Evolutionary conservation across 2,329 filamentous ascomycete species (phyloP).

Genomic region (Sclerotinia sclerotiorum): DNA sequence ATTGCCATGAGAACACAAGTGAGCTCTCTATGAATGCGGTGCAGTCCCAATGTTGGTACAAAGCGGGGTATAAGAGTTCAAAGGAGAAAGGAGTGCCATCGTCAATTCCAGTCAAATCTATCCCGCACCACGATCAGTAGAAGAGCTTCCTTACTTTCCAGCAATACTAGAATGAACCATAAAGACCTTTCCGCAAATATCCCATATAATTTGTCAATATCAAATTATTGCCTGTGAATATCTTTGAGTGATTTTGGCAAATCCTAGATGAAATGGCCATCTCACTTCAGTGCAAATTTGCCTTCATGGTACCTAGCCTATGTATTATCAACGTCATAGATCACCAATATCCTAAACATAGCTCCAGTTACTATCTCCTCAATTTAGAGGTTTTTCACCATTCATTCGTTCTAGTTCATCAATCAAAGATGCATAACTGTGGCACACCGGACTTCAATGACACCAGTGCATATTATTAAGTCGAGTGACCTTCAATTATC

Average conservation of each 20-base stretch:
- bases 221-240: background rate
- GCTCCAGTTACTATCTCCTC: accelerated
- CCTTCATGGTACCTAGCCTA: too few species aligned
- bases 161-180: background rate
- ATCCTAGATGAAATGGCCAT: background rate
- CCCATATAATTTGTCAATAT: background rate
- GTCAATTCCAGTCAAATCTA: background rate
- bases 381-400: background rate
- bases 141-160: background rate
- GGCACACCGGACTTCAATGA: background rate
- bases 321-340: background rate
- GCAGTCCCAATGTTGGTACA: background rate
- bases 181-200: accelerated
- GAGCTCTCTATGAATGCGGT: accelerated
- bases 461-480: background rate
- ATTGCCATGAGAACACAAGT: background rate
- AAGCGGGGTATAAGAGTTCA: background rate
- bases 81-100: background rate
- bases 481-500: background rate
- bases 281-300: background rate
- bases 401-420: background rate
- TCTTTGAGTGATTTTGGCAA: accelerated
- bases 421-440: background rate
- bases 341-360: background rate
- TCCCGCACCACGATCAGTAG: too few species aligned